Evolutionary conservation across 495 filamentous ascomycete genomes (phyloP).

Genomic region (Choiromyces venosus): DNA sequence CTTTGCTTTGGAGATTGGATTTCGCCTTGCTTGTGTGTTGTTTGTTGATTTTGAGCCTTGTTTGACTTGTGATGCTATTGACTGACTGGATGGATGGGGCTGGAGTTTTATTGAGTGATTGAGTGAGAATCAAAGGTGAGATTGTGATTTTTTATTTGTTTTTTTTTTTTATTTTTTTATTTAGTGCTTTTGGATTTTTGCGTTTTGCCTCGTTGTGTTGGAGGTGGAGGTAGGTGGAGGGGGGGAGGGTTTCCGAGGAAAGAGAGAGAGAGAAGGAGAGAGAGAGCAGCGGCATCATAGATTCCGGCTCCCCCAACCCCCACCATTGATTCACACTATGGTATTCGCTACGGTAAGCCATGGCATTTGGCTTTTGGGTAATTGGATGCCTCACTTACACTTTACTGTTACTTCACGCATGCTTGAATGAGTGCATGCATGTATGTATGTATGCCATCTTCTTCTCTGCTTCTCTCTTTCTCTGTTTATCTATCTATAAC

Average conservation of each 20-base stretch:
- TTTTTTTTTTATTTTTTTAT: neutral
- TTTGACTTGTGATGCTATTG: too few species aligned
- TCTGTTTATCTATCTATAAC: neutral
- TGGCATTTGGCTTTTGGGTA: too few species aligned
- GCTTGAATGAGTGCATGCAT: too few species aligned
- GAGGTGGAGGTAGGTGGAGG: neutral
- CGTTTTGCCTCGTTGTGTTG: neutral
- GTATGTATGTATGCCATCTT: neutral
- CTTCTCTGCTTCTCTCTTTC: neutral
- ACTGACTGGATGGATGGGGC: too few species aligned
- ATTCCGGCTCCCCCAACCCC: too few species aligned
- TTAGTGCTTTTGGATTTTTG: neutral
- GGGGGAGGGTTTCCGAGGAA: neutral
- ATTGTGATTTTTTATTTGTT: neutral
- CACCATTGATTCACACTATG: too few species aligned
- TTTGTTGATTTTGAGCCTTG: neutral
- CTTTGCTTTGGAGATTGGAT: neutral
- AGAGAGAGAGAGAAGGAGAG: too few species aligned
- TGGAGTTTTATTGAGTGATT: neutral
- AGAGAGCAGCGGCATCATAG: too few species aligned
- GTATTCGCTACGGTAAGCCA: too few species aligned
- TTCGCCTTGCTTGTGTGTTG: neutral
- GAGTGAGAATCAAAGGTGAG: neutral
- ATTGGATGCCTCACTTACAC: neutral
- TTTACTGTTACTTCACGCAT: neutral